Evolutionary conservation across 23 red algal genomes (phyloP).

Genomic region (Gracilaria gracilis): DNA sequence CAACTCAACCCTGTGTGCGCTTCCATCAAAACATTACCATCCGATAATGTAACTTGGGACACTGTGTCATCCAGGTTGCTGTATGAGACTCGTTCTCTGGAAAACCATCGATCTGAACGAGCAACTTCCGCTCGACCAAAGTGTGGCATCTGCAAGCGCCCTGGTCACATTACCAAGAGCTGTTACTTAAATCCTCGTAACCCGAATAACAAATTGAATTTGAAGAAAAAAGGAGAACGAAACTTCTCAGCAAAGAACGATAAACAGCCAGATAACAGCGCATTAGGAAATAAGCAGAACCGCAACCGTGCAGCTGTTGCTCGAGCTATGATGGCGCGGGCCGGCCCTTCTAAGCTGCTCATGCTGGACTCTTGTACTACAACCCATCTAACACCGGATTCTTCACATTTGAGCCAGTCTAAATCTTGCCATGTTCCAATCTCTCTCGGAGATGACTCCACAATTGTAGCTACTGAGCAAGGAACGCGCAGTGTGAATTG

Average conservation of each 20-base stretch:
- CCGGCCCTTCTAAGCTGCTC: not conserved
- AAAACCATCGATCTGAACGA: not conserved
- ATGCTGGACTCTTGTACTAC: conserved; percentile 57
- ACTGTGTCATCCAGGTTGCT: conserved; percentile 4
- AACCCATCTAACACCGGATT: conserved; percentile 33
- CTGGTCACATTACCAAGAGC: not conserved
- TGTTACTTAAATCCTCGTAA: conserved; percentile 12
- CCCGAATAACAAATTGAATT: conserved; percentile 7
- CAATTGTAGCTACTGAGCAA: conserved; percentile 3
- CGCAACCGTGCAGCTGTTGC: conserved; percentile 18
- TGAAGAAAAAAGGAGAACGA: not conserved
- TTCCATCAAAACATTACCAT: conserved; percentile 26
- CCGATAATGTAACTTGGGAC: not conserved
- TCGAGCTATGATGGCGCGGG: not conserved
- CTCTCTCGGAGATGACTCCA: conserved; percentile 32
- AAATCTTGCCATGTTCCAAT: conserved; percentile 7
- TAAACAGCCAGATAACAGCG: not conserved
- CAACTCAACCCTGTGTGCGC: conserved; percentile 3
- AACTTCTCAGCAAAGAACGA: not conserved
- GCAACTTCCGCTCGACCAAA: not conserved
- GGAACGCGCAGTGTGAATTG: conserved; percentile 12
- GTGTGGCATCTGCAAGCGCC: conserved; percentile 19
- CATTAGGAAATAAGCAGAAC: not conserved
- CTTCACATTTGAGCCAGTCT: not conserved
- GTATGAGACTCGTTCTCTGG: not conserved